phyloP scores from a whole-genome alignment of 2,329 filamentous ascomycete species.

The Sporothrix variecibatus region DNA sequence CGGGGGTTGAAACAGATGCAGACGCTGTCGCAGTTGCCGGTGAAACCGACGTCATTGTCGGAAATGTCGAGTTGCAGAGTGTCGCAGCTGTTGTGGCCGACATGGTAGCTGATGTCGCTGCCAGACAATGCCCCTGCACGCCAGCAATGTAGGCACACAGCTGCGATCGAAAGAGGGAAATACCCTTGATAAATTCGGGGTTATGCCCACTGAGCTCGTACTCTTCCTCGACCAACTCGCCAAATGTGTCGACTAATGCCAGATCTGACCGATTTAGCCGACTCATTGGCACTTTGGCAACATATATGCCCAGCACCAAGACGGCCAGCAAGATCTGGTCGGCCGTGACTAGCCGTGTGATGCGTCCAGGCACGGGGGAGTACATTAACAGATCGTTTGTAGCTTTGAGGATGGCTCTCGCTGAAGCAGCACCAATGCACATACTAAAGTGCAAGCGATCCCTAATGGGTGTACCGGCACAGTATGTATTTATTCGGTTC shows the following conservation, averaged over 20 bases:
- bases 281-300: slow-evolving; percentile 23
- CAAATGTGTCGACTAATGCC: slow-evolving; percentile 21
- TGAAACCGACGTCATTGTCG: not conserved
- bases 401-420: slow-evolving; percentile 17
- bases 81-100: not conserved
- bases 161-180: slow-evolving; percentile 5
- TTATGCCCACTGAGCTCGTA: not conserved
- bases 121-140: not conserved
- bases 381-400: slow-evolving; percentile 25
- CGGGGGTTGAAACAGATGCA: not conserved
- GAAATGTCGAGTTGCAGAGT: not conserved
- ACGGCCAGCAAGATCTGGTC: slow-evolving; percentile 25
- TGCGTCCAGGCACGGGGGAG: not conserved
- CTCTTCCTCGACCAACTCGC: slow-evolving; percentile 16
- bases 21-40: not conserved
- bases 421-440: slow-evolving; percentile 26
- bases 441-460: slow-evolving; percentile 27
- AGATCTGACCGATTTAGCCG: slow-evolving; percentile 22
- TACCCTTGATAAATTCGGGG: not conserved
- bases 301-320: slow-evolving; percentile 24
- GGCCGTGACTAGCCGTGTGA: slow-evolving; percentile 17
- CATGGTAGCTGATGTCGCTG: not conserved
- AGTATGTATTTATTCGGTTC: slow-evolving; percentile 26
- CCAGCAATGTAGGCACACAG: slow-evolving; percentile 1
- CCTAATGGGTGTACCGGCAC: slow-evolving; percentile 15